Percentiles rank a stretch among this genome's conserved stretches.
Conservation (phyloP, 192 early-diverging fungal species). For the Mycoemilia scoparia region DNA sequence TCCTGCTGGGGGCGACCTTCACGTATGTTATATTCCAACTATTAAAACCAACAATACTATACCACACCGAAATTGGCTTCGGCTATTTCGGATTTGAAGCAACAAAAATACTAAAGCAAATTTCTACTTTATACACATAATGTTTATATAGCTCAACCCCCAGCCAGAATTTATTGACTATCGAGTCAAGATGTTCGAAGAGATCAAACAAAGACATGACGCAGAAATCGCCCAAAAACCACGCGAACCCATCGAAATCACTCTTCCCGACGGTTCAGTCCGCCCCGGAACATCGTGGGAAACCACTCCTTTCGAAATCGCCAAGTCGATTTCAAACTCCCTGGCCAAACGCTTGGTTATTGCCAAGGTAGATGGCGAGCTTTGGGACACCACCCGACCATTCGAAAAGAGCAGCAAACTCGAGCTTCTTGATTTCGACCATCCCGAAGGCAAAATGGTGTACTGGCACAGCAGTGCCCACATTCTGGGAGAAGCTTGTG, state of each 20-base stretch:
- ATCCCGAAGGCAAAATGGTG: conserved; percentile 79
- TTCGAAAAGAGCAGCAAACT: conserved; percentile 61
- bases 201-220: conserved; percentile 25
- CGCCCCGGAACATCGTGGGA: conserved; percentile 80
- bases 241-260: conserved; percentile 59
- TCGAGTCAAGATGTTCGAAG: conserved; percentile 30
- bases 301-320: conserved; percentile 87
- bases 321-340: conserved; percentile 71
- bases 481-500: conserved; percentile 91
- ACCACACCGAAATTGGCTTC: no score
- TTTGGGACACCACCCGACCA: conserved; percentile 81
- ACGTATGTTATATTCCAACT: no score
- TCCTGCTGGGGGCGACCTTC: no score
- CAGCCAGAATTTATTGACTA: conserved; percentile 26
- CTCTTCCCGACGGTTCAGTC: conserved; percentile 68
- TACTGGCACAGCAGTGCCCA: conserved; percentile 99
- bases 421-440: conserved; percentile 88
- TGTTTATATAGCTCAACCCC: neutral
- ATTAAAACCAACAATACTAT: no score
- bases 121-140: no score
- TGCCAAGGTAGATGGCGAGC: conserved; percentile 78
- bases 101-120: no score
- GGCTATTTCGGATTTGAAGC: no score
- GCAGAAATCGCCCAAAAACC: conserved; percentile 35
- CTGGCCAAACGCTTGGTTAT: conserved; percentile 80